Percentiles rank a stretch among this genome's conserved stretches.
Evolutionary conservation across 2,329 filamentous ascomycete species (phyloP).

Genomic region (Alternaria angustiovoidea): DNA sequence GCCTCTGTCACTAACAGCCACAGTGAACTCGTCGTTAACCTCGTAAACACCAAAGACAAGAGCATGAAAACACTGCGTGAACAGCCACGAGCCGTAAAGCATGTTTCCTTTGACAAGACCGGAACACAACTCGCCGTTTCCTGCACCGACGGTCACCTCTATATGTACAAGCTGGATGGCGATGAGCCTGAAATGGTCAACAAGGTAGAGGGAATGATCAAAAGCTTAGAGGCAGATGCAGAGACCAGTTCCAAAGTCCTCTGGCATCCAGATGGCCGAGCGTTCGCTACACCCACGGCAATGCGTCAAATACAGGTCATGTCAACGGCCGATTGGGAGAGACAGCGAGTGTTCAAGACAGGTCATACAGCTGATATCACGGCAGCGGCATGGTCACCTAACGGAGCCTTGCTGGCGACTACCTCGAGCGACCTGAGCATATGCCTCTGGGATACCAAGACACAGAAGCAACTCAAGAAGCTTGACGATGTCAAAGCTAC

Average conservation of each 20-base stretch:
- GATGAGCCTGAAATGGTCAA: constrained; percentile 82
- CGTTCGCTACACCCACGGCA: constrained; percentile 85
- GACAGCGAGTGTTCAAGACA: constrained; percentile 78
- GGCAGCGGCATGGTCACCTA: constrained; percentile 90
- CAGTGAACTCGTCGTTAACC: constrained; percentile 84
- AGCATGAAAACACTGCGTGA: constrained; percentile 81
- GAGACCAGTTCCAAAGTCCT: constrained; percentile 77
- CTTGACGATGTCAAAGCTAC: constrained; percentile 76
- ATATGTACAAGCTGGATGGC: constrained; percentile 83
- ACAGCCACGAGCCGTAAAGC: constrained; percentile 86
- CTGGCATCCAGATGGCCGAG: constrained; percentile 95
- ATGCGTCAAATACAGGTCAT: constrained; percentile 82
- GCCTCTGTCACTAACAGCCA: constrained; percentile 28
- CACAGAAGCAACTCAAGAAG: constrained; percentile 79
- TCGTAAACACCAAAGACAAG: constrained; percentile 84
- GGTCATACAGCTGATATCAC: constrained; percentile 87
- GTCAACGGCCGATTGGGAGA: constrained; percentile 89
- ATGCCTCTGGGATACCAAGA: constrained; percentile 87
- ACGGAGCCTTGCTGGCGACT: constrained; percentile 83
- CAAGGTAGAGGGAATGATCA: constrained; percentile 87
- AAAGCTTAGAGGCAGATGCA: constrained; percentile 76
- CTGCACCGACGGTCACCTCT: constrained; percentile 87
- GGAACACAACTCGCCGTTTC: constrained; percentile 80
- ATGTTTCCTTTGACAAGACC: constrained; percentile 85
- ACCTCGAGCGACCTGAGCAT: constrained; percentile 69